Conservation (phyloP, 139 green algal species). For the Chlamydomonas sphaeroides region DNA sequence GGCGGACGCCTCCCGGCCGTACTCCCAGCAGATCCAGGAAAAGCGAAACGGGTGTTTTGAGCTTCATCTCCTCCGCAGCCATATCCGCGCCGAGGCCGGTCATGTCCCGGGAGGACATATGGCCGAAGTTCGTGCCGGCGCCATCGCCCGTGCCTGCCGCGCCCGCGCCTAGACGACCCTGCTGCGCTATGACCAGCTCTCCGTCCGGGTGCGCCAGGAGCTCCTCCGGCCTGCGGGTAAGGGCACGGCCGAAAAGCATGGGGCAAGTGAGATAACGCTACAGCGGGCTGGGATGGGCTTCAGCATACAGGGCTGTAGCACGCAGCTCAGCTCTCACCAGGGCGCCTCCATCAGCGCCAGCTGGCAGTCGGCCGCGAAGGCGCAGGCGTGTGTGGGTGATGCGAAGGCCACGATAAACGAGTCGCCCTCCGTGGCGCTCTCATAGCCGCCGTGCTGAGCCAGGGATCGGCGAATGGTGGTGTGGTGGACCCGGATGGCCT, state of each 20-base stretch:
- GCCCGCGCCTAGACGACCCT: too few species aligned
- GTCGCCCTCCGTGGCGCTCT: slow-evolving; percentile 56
- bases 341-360: too few species aligned
- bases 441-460: slow-evolving; percentile 46
- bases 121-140: too few species aligned
- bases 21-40: too few species aligned
- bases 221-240: slow-evolving; percentile 9
- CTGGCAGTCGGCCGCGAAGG: slow-evolving; percentile 17
- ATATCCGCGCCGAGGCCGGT: too few species aligned
- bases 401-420: slow-evolving; percentile 59
- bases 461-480: slow-evolving; percentile 38
- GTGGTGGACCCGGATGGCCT: slow-evolving; percentile 48
- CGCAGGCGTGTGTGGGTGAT: slow-evolving; percentile 17
- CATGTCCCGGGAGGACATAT: too few species aligned
- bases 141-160: too few species aligned
- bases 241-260: too few species aligned
- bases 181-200: background rate
- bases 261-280: too few species aligned
- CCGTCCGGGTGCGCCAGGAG: slow-evolving; percentile 23
- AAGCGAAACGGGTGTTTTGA: too few species aligned
- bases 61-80: too few species aligned
- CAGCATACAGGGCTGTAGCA: background rate
- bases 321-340: background rate
- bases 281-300: background rate
- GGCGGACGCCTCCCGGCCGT: too few species aligned